A percentile compares a stretch with the other conserved stretches of the same genome.
phyloP scores from a whole-genome alignment of 2,329 filamentous ascomycete genomes.

The Ophiosphaerella korrae region DNA sequence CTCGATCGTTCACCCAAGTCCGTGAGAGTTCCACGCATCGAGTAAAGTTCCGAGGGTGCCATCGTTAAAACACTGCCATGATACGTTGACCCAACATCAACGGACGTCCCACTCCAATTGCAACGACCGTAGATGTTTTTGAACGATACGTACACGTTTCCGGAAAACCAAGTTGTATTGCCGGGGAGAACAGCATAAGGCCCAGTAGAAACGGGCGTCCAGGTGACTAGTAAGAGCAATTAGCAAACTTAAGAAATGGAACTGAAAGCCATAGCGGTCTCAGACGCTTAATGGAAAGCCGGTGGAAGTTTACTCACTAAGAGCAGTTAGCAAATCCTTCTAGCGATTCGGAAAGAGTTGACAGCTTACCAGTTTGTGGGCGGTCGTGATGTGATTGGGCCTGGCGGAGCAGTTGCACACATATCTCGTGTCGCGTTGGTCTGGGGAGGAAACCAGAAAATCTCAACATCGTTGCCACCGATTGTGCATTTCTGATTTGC shows the following conservation, averaged over 20 bases:
- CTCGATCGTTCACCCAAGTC: conserved; percentile 2
- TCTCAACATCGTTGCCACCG: conserved; percentile 14
- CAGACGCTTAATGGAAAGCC: no score
- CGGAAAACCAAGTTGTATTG: conserved; percentile 21
- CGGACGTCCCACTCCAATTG: conserved; percentile 14
- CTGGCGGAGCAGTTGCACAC: conserved; percentile 17
- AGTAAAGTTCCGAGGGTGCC: conserved; percentile 22
- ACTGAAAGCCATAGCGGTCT: no score
- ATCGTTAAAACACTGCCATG: conserved; percentile 19
- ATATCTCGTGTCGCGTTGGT: conserved; percentile 19
- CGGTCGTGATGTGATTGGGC: conserved; percentile 10
- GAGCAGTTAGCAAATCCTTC: no score
- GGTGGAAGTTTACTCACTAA: no score
- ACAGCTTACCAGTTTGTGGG: conserved; percentile 13
- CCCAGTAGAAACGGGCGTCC: conserved; percentile 20
- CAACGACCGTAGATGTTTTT: conserved; percentile 16
- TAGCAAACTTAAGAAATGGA: no score
- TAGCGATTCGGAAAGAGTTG: no score
- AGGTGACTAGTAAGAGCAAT: conserved; percentile 4
- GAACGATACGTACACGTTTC: conserved; percentile 25
- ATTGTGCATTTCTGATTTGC: conserved; percentile 16
- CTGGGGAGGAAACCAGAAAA: conserved; percentile 22
- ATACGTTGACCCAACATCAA: conserved; percentile 16
- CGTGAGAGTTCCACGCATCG: conserved; percentile 10
- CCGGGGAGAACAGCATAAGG: conserved; percentile 20